Conservation (phyloP, 148 eudicot species). For the Vaccinium darrowii region DNA sequence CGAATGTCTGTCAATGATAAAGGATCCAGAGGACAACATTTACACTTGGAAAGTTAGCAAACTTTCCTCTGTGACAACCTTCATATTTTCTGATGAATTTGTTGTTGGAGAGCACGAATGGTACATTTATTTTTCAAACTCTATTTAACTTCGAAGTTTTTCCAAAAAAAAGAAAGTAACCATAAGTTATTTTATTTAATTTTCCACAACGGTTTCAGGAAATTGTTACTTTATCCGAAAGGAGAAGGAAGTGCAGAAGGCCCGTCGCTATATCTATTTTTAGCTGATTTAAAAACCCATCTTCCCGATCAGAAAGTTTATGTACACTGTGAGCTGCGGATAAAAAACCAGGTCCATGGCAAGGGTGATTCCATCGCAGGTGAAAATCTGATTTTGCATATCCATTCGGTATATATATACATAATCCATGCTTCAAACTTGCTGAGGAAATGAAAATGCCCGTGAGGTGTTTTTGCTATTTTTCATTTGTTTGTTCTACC, state of each 20-base stretch:
- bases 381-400: too few species aligned
- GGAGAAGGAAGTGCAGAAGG: background rate
- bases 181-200: background rate
- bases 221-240: background rate
- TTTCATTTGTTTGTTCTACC: too few species aligned
- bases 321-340: background rate
- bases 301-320: background rate
- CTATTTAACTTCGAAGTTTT: background rate
- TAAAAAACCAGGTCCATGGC: background rate
- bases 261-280: background rate
- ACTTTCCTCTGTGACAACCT: background rate
- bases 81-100: background rate
- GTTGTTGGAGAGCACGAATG: background rate
- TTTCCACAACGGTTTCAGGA: background rate
- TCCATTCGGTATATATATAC: too few species aligned
- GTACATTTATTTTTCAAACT: conserved; percentile 1
- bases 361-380: background rate
- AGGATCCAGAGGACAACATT: background rate
- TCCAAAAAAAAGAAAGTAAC: too few species aligned
- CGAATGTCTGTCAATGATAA: background rate
- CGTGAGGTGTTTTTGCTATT: too few species aligned
- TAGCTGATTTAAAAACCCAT: background rate
- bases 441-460: too few species aligned
- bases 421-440: background rate
- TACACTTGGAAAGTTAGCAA: background rate